These are phyloP conservation scores for Heritiera littoralis DNA, from an alignment of 345 rosid genomes.

Conservation along the genomic window DNA sequence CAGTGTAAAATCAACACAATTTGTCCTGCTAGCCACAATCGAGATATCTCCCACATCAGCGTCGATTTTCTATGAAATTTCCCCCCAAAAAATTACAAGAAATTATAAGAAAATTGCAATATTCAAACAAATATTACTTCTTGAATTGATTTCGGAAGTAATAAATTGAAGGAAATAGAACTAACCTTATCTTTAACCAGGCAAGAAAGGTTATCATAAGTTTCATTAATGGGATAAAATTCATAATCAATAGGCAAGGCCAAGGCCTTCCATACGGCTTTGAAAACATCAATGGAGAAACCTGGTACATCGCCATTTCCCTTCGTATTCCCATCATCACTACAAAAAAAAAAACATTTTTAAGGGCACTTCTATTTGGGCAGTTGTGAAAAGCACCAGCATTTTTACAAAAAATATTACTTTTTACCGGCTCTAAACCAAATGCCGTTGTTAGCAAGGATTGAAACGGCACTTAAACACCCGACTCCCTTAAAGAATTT, in stretches of 20 bases:
- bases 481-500: no score
- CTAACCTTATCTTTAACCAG: conserved; percentile 25
- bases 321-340: conserved; percentile 18
- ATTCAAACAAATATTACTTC: not conserved
- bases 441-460: no score
- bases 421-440: no score
- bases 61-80: conserved; percentile 11
- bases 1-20: conserved; percentile 41
- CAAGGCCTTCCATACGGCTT: conserved; percentile 19
- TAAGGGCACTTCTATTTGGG: no score
- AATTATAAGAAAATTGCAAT: not conserved
- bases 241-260: conserved; percentile 28
- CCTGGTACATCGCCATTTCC: not conserved
- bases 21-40: conserved; percentile 23
- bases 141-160: no score
- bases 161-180: not conserved
- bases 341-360: no score
- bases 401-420: no score
- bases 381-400: no score
- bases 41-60: conserved; percentile 39
- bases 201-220: conserved; percentile 33
- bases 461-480: no score
- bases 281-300: conserved; percentile 42
- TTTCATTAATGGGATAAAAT: conserved; percentile 22
- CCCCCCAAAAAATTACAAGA: not conserved